phyloP scores from a whole-genome alignment of 2,329 filamentous ascomycete genomes.

The Hirsutella rhossiliensis region DNA sequence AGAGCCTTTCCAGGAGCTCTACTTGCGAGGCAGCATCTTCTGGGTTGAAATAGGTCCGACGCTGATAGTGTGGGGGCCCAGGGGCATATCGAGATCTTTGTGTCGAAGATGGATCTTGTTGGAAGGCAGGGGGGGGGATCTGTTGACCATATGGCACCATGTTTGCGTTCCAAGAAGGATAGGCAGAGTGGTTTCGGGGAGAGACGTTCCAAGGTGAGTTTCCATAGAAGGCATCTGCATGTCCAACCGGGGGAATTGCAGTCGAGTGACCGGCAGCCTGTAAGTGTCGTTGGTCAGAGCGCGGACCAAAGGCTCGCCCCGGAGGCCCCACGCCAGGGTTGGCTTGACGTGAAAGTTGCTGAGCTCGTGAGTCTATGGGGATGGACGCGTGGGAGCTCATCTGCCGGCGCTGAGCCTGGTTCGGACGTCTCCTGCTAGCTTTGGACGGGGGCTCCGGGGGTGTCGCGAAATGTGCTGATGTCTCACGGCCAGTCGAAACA shows the following conservation, averaged over 20 bases:
- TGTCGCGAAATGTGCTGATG: neutral
- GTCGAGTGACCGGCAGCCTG: neutral
- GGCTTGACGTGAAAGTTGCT: slow-evolving; percentile 8
- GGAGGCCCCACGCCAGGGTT: neutral
- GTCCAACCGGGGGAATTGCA: neutral
- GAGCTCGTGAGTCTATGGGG: slow-evolving; percentile 36
- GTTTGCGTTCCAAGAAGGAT: neutral
- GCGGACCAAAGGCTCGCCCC: neutral
- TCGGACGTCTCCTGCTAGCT: slow-evolving; percentile 36
- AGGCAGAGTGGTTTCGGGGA: neutral
- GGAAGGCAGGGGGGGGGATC: slow-evolving; percentile 8
- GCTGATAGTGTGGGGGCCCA: slow-evolving; percentile 16
- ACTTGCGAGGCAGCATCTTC: slow-evolving; percentile 39
- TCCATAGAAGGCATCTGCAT: neutral
- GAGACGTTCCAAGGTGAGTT: neutral
- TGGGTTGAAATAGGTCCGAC: slow-evolving; percentile 17
- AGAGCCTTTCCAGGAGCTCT: slow-evolving; percentile 35
- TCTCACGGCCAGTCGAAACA: neutral
- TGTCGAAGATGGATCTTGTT: slow-evolving; percentile 11
- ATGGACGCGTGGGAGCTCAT: slow-evolving; percentile 49
- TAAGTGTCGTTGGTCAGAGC: neutral
- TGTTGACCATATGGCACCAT: neutral
- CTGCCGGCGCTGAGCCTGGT: slow-evolving; percentile 51
- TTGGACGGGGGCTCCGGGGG: slow-evolving; percentile 11
- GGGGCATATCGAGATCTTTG: slow-evolving; percentile 1